A percentile compares a stretch with the other conserved stretches of the same genome.
phyloP scores from a whole-genome alignment of 176 grass and related monocot species.

The Eragrostis curvula region DNA sequence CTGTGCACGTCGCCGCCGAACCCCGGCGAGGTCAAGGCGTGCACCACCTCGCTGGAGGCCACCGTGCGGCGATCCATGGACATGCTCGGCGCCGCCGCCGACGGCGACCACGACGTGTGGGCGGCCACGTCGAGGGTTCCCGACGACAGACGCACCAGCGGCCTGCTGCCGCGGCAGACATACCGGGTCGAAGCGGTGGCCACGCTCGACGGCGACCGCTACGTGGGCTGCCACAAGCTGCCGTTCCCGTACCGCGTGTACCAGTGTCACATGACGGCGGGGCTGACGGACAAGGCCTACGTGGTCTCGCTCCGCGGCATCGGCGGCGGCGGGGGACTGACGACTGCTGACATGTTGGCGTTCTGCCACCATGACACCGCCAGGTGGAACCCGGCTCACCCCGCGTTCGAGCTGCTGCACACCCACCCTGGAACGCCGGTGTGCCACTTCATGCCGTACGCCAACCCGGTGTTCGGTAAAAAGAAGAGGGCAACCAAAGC shows the following conservation, averaged over 20 bases:
- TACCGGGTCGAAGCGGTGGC: neutral
- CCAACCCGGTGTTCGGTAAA: neutral
- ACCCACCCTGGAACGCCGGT: neutral
- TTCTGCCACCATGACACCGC: constrained; percentile 21
- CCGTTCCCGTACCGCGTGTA: neutral
- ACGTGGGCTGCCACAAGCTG: neutral
- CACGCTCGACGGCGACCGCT: neutral
- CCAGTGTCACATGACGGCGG: neutral
- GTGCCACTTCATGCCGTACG: constrained; percentile 27
- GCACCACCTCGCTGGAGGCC: constrained; percentile 5
- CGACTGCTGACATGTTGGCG: neutral
- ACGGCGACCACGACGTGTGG: too few relatives aligned
- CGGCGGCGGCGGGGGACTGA: too few relatives aligned
- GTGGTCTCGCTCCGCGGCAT: neutral
- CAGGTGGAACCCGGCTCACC: constrained; percentile 13
- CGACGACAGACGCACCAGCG: neutral
- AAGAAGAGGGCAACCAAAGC: neutral
- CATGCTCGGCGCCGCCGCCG: neutral
- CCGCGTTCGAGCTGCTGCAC: neutral
- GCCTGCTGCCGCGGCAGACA: neutral
- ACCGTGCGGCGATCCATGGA: neutral
- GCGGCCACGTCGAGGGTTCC: neutral
- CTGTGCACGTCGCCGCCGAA: neutral
- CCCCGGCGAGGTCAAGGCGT: neutral
- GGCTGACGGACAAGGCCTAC: neutral